phyloP scores from a whole-genome alignment of 495 filamentous ascomycete species.

The Neurospora sp. region DNA sequence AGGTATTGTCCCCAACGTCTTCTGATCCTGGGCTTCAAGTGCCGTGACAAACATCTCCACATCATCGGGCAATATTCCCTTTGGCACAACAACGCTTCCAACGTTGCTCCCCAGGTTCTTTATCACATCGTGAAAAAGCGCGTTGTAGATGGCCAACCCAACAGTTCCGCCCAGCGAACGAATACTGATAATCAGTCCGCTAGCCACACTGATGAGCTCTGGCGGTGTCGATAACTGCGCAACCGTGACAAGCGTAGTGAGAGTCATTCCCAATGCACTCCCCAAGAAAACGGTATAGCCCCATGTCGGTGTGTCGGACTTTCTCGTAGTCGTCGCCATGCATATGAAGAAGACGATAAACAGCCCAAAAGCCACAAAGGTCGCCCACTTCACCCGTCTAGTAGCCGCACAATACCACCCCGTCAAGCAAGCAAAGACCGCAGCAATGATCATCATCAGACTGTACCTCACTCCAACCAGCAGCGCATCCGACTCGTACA shows the following conservation, averaged over 20 bases:
- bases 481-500: constrained; percentile 21
- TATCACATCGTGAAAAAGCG: constrained; percentile 10
- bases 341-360: constrained; percentile 16
- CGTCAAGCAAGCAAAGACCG: constrained; percentile 8
- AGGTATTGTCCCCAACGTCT: constrained; percentile 6
- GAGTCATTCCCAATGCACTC: constrained; percentile 15
- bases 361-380: constrained; percentile 14
- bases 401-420: constrained; percentile 18
- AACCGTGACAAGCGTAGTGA: constrained; percentile 19
- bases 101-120: constrained; percentile 11
- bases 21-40: constrained; percentile 8
- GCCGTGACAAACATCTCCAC: constrained; percentile 12
- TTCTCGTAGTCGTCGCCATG: constrained; percentile 18
- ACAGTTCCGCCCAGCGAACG: constrained; percentile 18
- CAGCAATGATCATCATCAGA: constrained; percentile 13
- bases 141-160: constrained; percentile 25
- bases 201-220: constrained; percentile 22
- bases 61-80: constrained; percentile 8
- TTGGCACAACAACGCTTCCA: constrained; percentile 10
- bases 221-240: constrained; percentile 25
- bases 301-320: constrained; percentile 13
- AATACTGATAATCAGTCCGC: too few species aligned
- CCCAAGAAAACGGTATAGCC: constrained; percentile 23
- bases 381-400: constrained; percentile 10
- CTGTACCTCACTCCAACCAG: constrained; percentile 15